Conservation (phyloP, 2,329 filamentous ascomycete species). For the Dactylellina cionopaga region DNA sequence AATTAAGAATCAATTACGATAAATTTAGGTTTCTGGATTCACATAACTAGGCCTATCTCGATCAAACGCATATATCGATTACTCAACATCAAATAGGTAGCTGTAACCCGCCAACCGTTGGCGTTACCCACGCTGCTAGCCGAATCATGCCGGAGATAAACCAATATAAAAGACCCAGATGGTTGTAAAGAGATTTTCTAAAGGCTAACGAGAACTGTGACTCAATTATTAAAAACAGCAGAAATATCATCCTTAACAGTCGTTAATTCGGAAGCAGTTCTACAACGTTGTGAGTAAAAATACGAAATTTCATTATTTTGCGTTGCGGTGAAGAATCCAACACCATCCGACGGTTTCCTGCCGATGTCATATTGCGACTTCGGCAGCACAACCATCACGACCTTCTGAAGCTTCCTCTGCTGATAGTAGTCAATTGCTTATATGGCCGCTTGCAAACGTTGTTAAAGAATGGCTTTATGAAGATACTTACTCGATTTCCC, state of each 20-base stretch:
- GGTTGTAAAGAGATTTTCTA: too few species aligned
- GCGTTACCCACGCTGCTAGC: too few species aligned
- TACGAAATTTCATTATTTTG: background rate
- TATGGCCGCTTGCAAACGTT: background rate
- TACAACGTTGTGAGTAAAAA: background rate
- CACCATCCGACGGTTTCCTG: background rate
- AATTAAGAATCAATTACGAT: too few species aligned
- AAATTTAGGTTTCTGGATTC: too few species aligned
- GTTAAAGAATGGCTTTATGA: slow-evolving; percentile 39
- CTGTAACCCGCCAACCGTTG: too few species aligned
- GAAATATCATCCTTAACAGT: background rate
- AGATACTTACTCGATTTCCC: slow-evolving; percentile 38
- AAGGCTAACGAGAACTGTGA: background rate
- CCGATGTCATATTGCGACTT: slow-evolving; percentile 1
- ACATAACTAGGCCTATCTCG: too few species aligned
- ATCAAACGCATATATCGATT: too few species aligned
- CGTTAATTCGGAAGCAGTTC: background rate
- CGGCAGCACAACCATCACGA: background rate
- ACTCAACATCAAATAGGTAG: slow-evolving; percentile 3
- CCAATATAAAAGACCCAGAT: too few species aligned
- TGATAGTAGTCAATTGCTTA: background rate
- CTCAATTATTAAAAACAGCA: background rate
- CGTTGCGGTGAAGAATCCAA: slow-evolving; percentile 19
- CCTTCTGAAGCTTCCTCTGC: background rate
- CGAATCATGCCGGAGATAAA: too few species aligned